Evolutionary conservation across 192 early-diverging fungal species (phyloP), one percentile per base, ranked within the genome.

Genomic region (Glomus cerebriforme): DNA sequence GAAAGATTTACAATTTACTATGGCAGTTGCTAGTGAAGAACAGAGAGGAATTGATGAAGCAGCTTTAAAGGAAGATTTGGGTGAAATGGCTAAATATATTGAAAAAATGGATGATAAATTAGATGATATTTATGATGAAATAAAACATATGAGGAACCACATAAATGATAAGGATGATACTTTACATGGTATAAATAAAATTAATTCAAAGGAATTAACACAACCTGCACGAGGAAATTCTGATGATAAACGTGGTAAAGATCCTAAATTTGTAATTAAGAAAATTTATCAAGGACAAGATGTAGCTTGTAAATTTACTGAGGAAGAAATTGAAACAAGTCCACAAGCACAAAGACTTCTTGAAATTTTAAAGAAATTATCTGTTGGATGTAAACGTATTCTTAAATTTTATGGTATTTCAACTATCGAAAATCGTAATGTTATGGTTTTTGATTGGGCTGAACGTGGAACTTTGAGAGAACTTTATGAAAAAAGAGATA

Each of bases 361-460:
- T 32, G 47, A 62, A 29, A 47, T 77, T n/a, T 66, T 77, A 45
- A 27, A 43, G 10, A 47, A 27, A 66, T 49, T 77, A 54, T 60
- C 26, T 6, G 22, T 60, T 60, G n/a, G 35, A 49, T 58, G 31
- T 22, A 26, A 66, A 24, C 39, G 45, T 37, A 78, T 78, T 29
- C 58, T 78, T 15, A 66, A 78, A 58, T 78, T 78, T 59, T 34
- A 78, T 59, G 77, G 77, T 19, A 9, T 69, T 35, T 32, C 77
- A 24, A n/a, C 7, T 24, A 24, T 35, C 26, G 63, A 78, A 32
- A 64, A 66, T 59, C 17, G 13, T 31, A 9, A 15, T 10, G 63
- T 69, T 10, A 78, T 59, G 47, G 31, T 78, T 27, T 68, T 69
- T 39, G 77, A 78, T 2, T 78, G 77, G 77, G 77, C 77, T 17